Base-by-base conservation (phyloP, 345 rosid genomes). In the Ceriops tagal region DNA sequence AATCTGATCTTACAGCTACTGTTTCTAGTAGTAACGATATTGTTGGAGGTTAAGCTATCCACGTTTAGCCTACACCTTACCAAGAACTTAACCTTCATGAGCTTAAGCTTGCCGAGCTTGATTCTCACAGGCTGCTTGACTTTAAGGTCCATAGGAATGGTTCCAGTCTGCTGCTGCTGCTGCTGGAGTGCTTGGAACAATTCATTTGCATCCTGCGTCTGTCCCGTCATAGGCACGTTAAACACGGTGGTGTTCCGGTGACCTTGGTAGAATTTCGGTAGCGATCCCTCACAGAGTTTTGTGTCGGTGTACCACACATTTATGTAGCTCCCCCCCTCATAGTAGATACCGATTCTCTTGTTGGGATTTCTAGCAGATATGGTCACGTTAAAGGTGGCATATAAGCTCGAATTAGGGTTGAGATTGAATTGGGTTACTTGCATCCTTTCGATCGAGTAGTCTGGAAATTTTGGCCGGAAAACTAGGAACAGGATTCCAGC, bases 201-300 rank as follows among this genome's bases (percentile, higher is more conserved):
- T 21, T 28, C 81, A 0, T 71, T 76, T 4, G 86, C 96, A 75
- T 91, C 83, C 35, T 80, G 72, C 9, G 75, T 81, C 71, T 81
- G 79, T 5, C 96, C 97, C 0, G 82, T 67, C 83, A 93, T 61
- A 39, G 81, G 75, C 67, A 93, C 72, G 20, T 62, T 55, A 52
- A 93, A 84, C 59, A 84, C 81, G 0, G 98, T 91, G 15, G 93
- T 91, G 71, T 89, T 93, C 78, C 68, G 67, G 69, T 93, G 93
- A n/a, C 98, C 97, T 66, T 93, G 98, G 78, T 91, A 93, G 75
- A 93, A 93, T 74, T 85, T 88, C 0, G 98, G 98, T 56, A 91
- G 70, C 3, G 98, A 77, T 5, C 98, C 96, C 66, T 88, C 73
- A 30, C 92, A 83, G 5, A 93, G 78, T 52, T 76, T 69, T 3